Percentiles rank a stretch among this genome's conserved stretches.
Conservation (phyloP, 192 early-diverging fungal species). For the Phlyctochytrium bullatum region DNA sequence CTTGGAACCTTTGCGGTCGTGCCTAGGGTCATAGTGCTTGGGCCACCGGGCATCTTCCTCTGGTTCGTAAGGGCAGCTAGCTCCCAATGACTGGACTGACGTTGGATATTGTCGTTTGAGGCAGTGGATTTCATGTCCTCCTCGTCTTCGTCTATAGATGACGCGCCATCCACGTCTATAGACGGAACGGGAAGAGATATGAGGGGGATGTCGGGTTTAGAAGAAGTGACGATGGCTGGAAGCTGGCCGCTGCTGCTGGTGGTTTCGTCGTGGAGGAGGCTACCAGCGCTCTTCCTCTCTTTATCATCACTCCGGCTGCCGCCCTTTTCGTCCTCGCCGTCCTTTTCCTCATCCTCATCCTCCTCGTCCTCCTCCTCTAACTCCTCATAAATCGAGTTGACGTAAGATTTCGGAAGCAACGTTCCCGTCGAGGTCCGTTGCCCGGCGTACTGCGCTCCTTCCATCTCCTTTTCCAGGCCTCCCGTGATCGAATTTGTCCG, state of each 20-base stretch:
- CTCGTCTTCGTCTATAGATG: too few relatives aligned
- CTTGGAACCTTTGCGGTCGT: background rate
- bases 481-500: background rate
- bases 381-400: background rate
- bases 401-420: background rate
- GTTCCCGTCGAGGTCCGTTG: background rate
- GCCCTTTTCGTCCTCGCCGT: background rate
- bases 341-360: background rate
- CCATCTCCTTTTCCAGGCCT: background rate
- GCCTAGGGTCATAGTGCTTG: background rate
- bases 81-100: background rate
- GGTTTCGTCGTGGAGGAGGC: background rate
- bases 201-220: background rate
- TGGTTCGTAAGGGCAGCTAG: background rate
- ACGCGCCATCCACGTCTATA: background rate
- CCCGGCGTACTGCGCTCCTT: too few relatives aligned
- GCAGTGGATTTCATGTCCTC: background rate
- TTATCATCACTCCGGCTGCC: background rate
- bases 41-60: background rate
- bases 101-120: background rate
- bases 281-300: background rate
- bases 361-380: background rate
- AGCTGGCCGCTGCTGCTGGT: too few relatives aligned
- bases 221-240: background rate
- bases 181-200: background rate